phyloP scores from a whole-genome alignment of 257 asterid species.

The Penstemon davidsonii region DNA sequence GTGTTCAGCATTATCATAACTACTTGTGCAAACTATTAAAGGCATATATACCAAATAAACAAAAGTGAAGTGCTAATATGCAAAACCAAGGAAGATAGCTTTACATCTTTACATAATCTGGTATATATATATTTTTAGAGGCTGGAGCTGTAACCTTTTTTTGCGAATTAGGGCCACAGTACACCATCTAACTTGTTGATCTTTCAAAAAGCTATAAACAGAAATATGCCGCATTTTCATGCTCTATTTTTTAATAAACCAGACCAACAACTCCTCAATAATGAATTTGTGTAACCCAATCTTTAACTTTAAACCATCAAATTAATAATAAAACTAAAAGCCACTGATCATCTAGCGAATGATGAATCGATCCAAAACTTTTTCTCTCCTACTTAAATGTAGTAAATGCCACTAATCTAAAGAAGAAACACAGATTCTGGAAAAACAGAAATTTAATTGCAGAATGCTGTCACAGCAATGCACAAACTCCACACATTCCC shows the following conservation, averaged over 20 bases:
- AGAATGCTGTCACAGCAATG: neutral
- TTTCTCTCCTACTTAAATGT: no score
- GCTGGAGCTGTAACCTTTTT: neutral
- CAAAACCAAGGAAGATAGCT: neutral
- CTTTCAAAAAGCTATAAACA: conserved; percentile 1
- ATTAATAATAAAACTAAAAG: neutral
- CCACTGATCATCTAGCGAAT: neutral
- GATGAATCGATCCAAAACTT: no score
- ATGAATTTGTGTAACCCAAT: neutral
- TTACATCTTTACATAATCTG: conserved; percentile 1
- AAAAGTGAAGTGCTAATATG: neutral
- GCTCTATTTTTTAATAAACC: neutral
- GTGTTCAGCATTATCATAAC: conserved; percentile 1
- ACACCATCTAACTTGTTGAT: neutral
- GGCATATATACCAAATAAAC: neutral
- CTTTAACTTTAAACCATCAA: conserved; percentile 2
- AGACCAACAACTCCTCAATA: neutral
- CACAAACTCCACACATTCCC: neutral
- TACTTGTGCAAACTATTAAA: neutral
- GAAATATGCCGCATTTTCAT: neutral
- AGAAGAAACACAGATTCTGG: neutral
- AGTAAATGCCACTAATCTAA: no score
- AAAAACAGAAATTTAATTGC: neutral
- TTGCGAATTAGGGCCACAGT: conserved; percentile 12
- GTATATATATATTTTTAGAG: neutral